phyloP scores from a whole-genome alignment of 2,329 filamentous ascomycete species.

The Fusarium nodosum region DNA sequence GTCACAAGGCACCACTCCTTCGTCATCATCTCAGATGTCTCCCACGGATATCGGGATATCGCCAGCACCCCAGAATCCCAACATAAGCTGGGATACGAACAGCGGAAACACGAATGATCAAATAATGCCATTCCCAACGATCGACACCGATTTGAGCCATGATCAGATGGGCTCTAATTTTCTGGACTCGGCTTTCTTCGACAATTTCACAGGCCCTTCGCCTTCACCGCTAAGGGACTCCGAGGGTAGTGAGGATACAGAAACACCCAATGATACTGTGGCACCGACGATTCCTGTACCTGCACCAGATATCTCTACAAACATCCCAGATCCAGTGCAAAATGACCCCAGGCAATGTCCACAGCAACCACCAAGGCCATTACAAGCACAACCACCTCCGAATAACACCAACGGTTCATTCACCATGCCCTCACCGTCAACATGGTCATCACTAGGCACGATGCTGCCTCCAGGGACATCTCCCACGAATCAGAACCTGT shows the following conservation, averaged over 20 bases:
- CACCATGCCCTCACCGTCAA: slow-evolving; percentile 27
- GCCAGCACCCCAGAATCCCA: slow-evolving; percentile 29
- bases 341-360: slow-evolving; percentile 20
- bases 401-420: not conserved
- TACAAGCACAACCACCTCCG: slow-evolving; percentile 8
- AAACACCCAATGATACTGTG: slow-evolving; percentile 10
- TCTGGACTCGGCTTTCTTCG: slow-evolving; percentile 42
- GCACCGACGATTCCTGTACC: not conserved
- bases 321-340: not conserved
- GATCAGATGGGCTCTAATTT: slow-evolving; percentile 33
- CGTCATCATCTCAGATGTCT: slow-evolving; percentile 41
- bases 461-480: slow-evolving; percentile 32
- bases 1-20: slow-evolving; percentile 41
- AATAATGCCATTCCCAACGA: slow-evolving; percentile 21
- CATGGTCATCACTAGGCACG: slow-evolving; percentile 37
- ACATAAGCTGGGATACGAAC: slow-evolving; percentile 5
- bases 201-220: slow-evolving; percentile 39
- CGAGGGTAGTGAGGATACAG: slow-evolving; percentile 19
- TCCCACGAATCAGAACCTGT: slow-evolving; percentile 24
- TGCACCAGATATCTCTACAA: slow-evolving; percentile 9
- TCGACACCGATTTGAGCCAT: slow-evolving; percentile 21
- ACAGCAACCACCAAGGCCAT: not conserved
- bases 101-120: slow-evolving; percentile 11
- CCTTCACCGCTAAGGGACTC: slow-evolving; percentile 31
- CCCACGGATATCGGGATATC: slow-evolving; percentile 37